Conservation (phyloP, 106 monocot genomes). For the Apostasia shenzhenica region DNA sequence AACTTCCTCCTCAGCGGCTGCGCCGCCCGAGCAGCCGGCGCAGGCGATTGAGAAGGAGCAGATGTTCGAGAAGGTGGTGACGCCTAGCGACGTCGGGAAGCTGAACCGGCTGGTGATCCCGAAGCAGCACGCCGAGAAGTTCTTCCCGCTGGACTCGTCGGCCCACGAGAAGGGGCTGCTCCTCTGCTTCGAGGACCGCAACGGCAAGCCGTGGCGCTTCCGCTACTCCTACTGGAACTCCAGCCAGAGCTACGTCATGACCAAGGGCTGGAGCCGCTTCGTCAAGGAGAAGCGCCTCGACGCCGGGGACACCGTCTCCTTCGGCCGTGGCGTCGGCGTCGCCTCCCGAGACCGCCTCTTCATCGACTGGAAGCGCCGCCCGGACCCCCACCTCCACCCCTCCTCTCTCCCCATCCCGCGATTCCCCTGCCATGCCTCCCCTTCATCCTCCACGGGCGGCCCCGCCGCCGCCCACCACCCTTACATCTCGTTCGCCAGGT, state of each 20-base stretch:
- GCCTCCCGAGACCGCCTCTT: conserved; percentile 25
- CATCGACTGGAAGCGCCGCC: conserved; percentile 40
- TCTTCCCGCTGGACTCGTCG: conserved; percentile 37
- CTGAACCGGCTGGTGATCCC: conserved; percentile 57
- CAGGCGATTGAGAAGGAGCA: conserved; percentile 31
- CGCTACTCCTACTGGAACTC: conserved; percentile 96
- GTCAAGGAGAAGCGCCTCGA: conserved; percentile 47
- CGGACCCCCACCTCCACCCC: background rate
- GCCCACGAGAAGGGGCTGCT: conserved; percentile 53
- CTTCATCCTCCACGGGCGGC: too few relatives aligned
- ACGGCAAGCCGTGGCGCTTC: conserved; percentile 79
- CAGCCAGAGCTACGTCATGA: conserved; percentile 97
- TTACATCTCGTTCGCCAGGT: background rate
- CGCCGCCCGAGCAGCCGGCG: background rate
- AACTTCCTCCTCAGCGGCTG: background rate
- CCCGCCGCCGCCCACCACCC: background rate
- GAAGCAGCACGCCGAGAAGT: conserved; percentile 60
- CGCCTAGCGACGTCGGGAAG: conserved; percentile 60
- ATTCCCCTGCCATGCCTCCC: too few relatives aligned
- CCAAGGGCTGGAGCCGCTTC: conserved; percentile 45
- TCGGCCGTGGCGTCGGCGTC: conserved; percentile 30
- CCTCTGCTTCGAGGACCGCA: conserved; percentile 71
- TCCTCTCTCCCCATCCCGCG: background rate
- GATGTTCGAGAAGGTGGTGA: conserved; percentile 64
- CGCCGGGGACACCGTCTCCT: conserved; percentile 43